phyloP scores from a whole-genome alignment of 2,329 filamentous ascomycete species.

The Monosporascus sp. region DNA sequence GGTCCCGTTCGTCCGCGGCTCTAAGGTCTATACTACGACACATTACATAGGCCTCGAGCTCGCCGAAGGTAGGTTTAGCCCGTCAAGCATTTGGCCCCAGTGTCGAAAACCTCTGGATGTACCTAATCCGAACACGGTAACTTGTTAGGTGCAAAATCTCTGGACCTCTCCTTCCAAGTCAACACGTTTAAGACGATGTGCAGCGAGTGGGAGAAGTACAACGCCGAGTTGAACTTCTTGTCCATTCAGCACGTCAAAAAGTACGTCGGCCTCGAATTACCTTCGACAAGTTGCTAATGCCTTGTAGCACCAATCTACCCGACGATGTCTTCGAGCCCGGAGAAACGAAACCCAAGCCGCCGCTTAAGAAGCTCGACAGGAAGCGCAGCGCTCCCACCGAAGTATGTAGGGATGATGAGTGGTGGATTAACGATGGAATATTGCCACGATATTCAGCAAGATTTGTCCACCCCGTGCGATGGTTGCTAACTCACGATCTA shows the following conservation, averaged over 20 bases:
- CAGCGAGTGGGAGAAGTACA: slow-evolving; percentile 68
- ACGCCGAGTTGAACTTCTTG: slow-evolving; percentile 70
- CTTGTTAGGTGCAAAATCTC: slow-evolving; percentile 56
- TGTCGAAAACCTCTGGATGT: slow-evolving; percentile 9
- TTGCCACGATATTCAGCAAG: slow-evolving; percentile 14
- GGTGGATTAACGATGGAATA: slow-evolving; percentile 18
- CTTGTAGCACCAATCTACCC: slow-evolving; percentile 72
- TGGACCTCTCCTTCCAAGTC: slow-evolving; percentile 77
- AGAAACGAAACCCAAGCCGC: slow-evolving; percentile 62
- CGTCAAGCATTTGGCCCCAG: slow-evolving; percentile 2
- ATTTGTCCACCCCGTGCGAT: slow-evolving; percentile 6
- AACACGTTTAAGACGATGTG: slow-evolving; percentile 83
- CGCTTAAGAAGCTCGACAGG: slow-evolving; percentile 45
- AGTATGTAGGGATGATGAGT: slow-evolving; percentile 25
- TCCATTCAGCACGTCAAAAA: slow-evolving; percentile 80
- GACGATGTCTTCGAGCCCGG: slow-evolving; percentile 82
- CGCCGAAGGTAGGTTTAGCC: slow-evolving; percentile 55
- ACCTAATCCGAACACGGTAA: slow-evolving; percentile 30
- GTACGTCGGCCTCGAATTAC: slow-evolving; percentile 46
- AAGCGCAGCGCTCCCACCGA: slow-evolving; percentile 42
- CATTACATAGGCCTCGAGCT: slow-evolving; percentile 91
- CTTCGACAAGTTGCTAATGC: slow-evolving; percentile 13
- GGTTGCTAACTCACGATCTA: slow-evolving; percentile 20
- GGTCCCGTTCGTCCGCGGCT: slow-evolving; percentile 12
- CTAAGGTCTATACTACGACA: slow-evolving; percentile 76